A percentile compares a stretch with the other conserved stretches of the same genome.
Conservation (phyloP, 345 rosid species). For the Lagerstroemia speciosa region DNA sequence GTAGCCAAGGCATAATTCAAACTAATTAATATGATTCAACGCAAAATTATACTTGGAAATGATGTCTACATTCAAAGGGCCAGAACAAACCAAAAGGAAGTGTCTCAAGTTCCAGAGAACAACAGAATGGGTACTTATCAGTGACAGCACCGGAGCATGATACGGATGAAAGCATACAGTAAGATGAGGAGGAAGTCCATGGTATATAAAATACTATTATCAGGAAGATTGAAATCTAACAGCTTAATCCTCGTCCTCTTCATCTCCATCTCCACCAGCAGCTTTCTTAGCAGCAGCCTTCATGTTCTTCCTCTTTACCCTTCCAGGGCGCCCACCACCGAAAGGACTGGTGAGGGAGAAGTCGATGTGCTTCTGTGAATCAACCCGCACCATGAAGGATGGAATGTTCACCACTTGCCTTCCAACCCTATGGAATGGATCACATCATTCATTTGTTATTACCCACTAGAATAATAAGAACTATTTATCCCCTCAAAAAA, state of each 20-base stretch:
- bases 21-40: neutral
- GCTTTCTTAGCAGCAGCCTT: slow-evolving; percentile 37
- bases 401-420: slow-evolving; percentile 39
- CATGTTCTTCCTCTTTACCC: slow-evolving; percentile 42
- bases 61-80: neutral
- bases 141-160: neutral
- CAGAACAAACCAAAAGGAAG: neutral
- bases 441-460: too few species aligned
- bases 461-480: too few species aligned
- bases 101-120: neutral
- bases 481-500: too few species aligned
- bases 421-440: slow-evolving; percentile 24
- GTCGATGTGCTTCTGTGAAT: slow-evolving; percentile 36
- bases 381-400: slow-evolving; percentile 35
- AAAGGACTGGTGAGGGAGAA: slow-evolving; percentile 34
- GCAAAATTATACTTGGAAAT: neutral
- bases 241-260: slow-evolving; percentile 30
- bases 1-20: neutral
- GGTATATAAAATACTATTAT: neutral
- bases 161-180: neutral
- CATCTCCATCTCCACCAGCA: slow-evolving; percentile 37
- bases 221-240: neutral
- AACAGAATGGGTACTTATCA: neutral
- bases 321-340: slow-evolving; percentile 33
- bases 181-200: neutral